Evolutionary conservation across 1,284 basidiomycete genomes (phyloP).

Genomic region (Malassezia furfur): DNA sequence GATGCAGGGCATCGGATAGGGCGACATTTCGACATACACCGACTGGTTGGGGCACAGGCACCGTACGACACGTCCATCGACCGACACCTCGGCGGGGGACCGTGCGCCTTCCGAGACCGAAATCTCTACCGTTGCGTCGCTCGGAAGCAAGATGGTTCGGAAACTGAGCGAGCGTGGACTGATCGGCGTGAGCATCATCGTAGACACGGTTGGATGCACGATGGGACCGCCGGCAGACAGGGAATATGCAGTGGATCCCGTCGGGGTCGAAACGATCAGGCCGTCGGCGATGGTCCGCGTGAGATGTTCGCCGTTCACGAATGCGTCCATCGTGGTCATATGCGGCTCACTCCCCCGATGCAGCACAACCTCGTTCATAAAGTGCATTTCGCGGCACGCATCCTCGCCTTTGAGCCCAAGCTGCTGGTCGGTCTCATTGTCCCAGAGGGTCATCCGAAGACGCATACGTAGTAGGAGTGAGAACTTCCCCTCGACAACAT

Average conservation of each 20-base stretch:
- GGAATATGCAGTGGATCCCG: constrained; percentile 92
- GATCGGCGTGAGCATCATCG: constrained; percentile 84
- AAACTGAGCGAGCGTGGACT: constrained; percentile 88
- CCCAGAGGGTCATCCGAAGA: constrained; percentile 10
- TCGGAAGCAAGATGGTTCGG: constrained; percentile 77
- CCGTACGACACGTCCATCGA: constrained; percentile 79
- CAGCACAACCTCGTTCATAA: constrained; percentile 92
- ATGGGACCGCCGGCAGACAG: constrained; percentile 92
- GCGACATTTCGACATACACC: constrained; percentile 72
- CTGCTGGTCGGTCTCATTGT: neutral
- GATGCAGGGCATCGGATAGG: constrained; percentile 75
- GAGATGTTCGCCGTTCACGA: constrained; percentile 86
- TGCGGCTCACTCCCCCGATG: constrained; percentile 86
- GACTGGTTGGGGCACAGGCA: constrained; percentile 71
- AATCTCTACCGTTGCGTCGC: constrained; percentile 68
- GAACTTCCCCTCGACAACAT: constrained; percentile 29
- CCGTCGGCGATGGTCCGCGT: constrained; percentile 85
- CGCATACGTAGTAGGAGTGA: constrained; percentile 38
- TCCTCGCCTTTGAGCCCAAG: constrained; percentile 8
- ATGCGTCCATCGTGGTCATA: constrained; percentile 85
- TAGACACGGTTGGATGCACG: constrained; percentile 81
- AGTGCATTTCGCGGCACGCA: constrained; percentile 65
- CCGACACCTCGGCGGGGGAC: constrained; percentile 75
- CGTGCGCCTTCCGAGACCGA: constrained; percentile 73
- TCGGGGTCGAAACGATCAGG: constrained; percentile 86